Evolutionary conservation across 2,329 filamentous ascomycete genomes (phyloP).

Genomic region (Fusarium clavum): DNA sequence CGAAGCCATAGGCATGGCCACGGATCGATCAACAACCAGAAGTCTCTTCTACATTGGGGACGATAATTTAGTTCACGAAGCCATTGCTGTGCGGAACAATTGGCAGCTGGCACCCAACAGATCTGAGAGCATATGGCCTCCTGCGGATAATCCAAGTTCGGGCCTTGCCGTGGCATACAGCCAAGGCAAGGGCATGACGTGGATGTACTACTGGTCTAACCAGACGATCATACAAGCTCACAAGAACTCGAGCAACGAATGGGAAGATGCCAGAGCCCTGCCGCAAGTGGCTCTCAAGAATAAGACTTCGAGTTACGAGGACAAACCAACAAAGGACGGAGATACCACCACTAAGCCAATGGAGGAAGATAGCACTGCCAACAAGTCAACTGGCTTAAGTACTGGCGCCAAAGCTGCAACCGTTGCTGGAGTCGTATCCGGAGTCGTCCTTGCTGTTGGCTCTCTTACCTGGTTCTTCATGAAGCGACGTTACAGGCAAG

Average conservation of each 20-base stretch:
- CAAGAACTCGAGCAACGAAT: background rate
- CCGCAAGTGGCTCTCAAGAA: background rate
- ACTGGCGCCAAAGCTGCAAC: no score
- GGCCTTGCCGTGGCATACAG: background rate
- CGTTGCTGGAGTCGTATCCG: no score
- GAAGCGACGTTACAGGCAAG: no score
- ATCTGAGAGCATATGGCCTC: constrained; percentile 1
- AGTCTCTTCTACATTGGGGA: constrained; percentile 2
- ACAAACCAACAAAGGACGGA: background rate
- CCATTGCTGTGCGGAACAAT: background rate
- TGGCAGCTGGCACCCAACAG: constrained; percentile 2
- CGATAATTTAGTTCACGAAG: background rate
- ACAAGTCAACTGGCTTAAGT: background rate
- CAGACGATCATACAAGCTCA: background rate
- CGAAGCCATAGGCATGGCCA: constrained; percentile 2
- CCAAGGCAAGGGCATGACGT: background rate
- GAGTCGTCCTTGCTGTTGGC: no score
- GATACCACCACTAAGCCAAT: background rate
- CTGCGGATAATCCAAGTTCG: background rate
- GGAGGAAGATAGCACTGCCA: no score
- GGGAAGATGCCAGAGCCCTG: background rate
- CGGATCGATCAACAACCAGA: background rate
- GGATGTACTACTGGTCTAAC: constrained; percentile 8
- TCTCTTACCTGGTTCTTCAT: no score
- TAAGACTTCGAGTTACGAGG: background rate